Evolutionary conservation across 2,329 filamentous ascomycete genomes (phyloP), one percentile per base, ranked within the genome.

Genomic region (Parascedosporium putredinis): DNA sequence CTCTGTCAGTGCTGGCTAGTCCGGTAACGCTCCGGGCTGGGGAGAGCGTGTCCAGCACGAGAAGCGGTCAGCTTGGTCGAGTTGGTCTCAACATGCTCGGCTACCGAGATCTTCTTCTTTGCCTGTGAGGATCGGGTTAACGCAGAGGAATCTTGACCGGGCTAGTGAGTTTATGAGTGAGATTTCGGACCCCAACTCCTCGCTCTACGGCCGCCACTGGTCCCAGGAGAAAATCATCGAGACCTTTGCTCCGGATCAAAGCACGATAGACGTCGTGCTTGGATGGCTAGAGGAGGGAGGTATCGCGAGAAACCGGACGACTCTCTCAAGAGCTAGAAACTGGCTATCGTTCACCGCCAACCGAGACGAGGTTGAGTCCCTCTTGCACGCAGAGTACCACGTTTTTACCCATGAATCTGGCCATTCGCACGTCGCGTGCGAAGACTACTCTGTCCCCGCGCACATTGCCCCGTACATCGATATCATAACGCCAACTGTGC

Each of bases 231-330:
- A 73, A 55, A 59, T 75, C 2, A 60, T 65, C 7, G 63, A 68
- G 9, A 68, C 64, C 47, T 75, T 74, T 59, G 63, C 69, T 7
- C 67, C 68, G 1, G 56, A 54, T 12, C 54, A 63, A 5, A 69
- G 76, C 38, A 64, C 73, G 4, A 68, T 80, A 3, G 63, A 70
- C 14, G 62, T 69, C 1, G 73, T 81, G 25, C 69, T 69, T 56
- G 56, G 65, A 7, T 83, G 78, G 78, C 67, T 82, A n/a, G 60
- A 66, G 18, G 59, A 62, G 4, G 68, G 71, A 20, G 79, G 78
- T 5, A 75, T 83, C 40, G 57, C 67, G 16, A 58, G 60, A 2
- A 63, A 65, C 3, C 68, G 74, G 4, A 66, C 81, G 40, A 63
- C 62, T 36, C 68, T 76, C 40, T 75, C 76, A 0, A 65, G 68